Evolutionary conservation across 495 filamentous ascomycete species (phyloP).

Genomic region (Trichoderma asperelloides): DNA sequence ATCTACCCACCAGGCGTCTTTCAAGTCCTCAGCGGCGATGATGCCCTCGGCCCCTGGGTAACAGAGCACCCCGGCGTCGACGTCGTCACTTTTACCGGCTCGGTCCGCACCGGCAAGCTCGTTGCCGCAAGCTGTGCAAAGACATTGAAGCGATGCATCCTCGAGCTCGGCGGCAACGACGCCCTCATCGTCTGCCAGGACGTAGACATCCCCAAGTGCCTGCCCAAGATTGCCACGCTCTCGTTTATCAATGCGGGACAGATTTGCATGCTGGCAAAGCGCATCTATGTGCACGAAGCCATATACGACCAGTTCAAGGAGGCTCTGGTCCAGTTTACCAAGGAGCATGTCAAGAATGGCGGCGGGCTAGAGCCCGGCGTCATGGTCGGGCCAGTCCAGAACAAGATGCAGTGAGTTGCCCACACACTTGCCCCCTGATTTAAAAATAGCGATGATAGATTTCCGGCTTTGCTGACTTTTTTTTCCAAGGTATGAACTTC

Average conservation of each 20-base stretch:
- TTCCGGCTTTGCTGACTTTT: not conserved
- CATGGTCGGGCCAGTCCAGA: constrained; percentile 51
- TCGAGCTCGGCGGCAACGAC: constrained; percentile 58
- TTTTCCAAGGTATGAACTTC: constrained; percentile 27
- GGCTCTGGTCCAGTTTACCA: constrained; percentile 44
- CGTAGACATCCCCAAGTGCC: constrained; percentile 52
- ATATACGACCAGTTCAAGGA: constrained; percentile 56
- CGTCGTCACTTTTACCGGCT: constrained; percentile 65
- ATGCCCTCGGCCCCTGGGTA: constrained; percentile 52
- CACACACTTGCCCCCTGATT: too few species aligned
- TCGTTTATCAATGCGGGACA: constrained; percentile 55
- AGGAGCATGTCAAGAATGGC: constrained; percentile 36
- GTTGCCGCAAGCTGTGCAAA: constrained; percentile 52
- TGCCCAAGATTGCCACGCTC: constrained; percentile 40
- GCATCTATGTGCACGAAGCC: constrained; percentile 59
- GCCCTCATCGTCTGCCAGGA: constrained; percentile 56
- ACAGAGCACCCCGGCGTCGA: constrained; percentile 50
- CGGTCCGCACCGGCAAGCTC: constrained; percentile 52
- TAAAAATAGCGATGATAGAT: too few species aligned
- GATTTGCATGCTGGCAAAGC: constrained; percentile 46
- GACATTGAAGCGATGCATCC: constrained; percentile 48
- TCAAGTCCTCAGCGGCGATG: constrained; percentile 57
- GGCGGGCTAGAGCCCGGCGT: constrained; percentile 29
- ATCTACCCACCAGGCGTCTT: constrained; percentile 60
- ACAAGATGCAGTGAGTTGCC: constrained; percentile 40